A percentile compares a stretch with the other conserved stretches of the same genome.
These are phyloP conservation scores for Sphagnurus paluster DNA, from an alignment of 1,284 basidiomycete genomes.

Conservation along the genomic window DNA sequence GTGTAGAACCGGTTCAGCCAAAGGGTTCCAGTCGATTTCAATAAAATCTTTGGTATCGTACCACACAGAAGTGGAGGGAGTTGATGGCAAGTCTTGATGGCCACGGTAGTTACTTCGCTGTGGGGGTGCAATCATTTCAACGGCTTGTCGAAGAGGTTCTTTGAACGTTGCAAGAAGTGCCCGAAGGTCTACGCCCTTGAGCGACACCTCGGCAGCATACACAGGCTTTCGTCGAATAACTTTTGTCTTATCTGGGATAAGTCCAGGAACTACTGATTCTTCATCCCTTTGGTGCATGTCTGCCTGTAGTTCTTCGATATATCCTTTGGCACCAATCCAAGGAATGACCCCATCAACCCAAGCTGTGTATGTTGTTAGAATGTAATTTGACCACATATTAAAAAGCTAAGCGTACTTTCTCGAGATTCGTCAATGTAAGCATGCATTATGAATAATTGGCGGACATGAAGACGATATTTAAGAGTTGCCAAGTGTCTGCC, in stretches of 20 bases:
- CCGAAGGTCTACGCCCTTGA: constrained; percentile 79
- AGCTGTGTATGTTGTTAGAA: constrained; percentile 36
- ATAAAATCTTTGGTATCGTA: constrained; percentile 83
- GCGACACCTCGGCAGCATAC: constrained; percentile 88
- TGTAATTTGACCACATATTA: constrained; percentile 5
- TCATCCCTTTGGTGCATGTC: constrained; percentile 95
- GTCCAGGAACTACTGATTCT: constrained; percentile 61
- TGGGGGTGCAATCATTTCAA: constrained; percentile 45
- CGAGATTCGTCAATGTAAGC: constrained; percentile 81
- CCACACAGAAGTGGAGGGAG: constrained; percentile 58
- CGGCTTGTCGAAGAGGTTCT: constrained; percentile 65
- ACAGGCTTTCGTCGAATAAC: constrained; percentile 81
- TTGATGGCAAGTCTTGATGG: constrained; percentile 41
- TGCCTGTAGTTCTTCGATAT: constrained; percentile 80
- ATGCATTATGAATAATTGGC: constrained; percentile 85
- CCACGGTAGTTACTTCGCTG: constrained; percentile 51
- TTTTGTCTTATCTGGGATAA: constrained; percentile 50
- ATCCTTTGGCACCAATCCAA: constrained; percentile 83
- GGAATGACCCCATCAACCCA: constrained; percentile 81
- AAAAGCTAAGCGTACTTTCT: constrained; percentile 41
- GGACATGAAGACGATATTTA: constrained; percentile 86
- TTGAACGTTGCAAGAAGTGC: constrained; percentile 78
- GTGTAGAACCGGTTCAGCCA: constrained; percentile 61
- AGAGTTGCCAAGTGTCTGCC: constrained; percentile 88
- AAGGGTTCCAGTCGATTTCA: constrained; percentile 72